phyloP scores from a whole-genome alignment of 345 rosid species.

The Hirschfeldia incana region DNA sequence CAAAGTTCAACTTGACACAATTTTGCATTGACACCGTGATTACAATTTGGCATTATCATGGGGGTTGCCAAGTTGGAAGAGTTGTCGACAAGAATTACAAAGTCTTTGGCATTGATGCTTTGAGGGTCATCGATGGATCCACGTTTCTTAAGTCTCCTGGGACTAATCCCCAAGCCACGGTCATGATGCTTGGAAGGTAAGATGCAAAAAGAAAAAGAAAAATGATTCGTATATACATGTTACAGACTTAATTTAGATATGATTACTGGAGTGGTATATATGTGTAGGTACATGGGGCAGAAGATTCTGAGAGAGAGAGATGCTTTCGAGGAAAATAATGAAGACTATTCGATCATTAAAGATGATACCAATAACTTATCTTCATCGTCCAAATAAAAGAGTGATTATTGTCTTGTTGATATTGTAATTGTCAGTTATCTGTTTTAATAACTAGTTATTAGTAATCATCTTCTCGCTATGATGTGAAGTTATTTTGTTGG shows the following conservation, averaged over 20 bases:
- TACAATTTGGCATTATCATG: neutral
- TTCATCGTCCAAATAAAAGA: neutral
- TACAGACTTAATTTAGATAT: neutral
- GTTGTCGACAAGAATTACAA: neutral
- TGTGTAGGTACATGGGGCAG: conserved; percentile 48
- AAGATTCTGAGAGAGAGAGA: conserved; percentile 42
- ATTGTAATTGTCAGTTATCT: neutral
- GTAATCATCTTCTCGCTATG: too few relatives aligned
- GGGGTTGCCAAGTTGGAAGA: neutral
- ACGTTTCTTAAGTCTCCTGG: neutral
- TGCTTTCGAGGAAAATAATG: neutral
- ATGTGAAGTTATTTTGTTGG: too few relatives aligned
- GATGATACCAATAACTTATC: neutral
- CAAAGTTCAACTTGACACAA: neutral
- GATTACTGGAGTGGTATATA: conserved; percentile 1
- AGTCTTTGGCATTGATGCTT: neutral
- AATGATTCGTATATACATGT: neutral
- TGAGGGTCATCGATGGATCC: neutral
- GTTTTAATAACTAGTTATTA: neutral
- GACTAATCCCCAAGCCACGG: neutral
- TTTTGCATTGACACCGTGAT: neutral
- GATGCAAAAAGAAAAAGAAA: neutral
- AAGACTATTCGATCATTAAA: neutral
- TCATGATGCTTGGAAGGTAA: neutral
- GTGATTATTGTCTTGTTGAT: neutral